Conservation (phyloP, 352 stramenopile species). For the Phytopythium litorale region DNA sequence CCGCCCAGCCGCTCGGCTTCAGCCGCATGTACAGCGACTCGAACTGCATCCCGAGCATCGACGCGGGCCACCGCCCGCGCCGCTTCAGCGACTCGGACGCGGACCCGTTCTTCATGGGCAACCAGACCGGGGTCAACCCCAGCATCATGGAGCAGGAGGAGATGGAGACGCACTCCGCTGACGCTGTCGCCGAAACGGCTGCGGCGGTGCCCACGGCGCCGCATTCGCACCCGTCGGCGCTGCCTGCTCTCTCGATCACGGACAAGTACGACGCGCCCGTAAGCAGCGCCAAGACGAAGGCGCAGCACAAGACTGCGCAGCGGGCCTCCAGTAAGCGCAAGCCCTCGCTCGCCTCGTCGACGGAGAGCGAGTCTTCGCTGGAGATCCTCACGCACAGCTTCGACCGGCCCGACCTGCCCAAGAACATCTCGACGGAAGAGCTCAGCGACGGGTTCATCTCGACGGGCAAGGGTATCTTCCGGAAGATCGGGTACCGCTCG, state of each 20-base stretch:
- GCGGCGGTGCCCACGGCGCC: slow-evolving; percentile 16
- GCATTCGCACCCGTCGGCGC: slow-evolving; percentile 14
- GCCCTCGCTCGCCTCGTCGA: slow-evolving; percentile 44
- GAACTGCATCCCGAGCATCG: slow-evolving; percentile 31
- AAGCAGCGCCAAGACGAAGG: not conserved
- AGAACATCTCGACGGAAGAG: slow-evolving; percentile 45
- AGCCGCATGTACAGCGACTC: slow-evolving; percentile 76
- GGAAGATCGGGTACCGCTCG: slow-evolving; percentile 68
- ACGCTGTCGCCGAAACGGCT: slow-evolving; percentile 23
- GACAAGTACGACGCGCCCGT: slow-evolving; percentile 29
- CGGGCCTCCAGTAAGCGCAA: slow-evolving; percentile 33
- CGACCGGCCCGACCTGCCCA: slow-evolving; percentile 42
- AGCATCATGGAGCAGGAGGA: slow-evolving; percentile 22
- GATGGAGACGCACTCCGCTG: slow-evolving; percentile 24
- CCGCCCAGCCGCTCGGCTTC: slow-evolving; percentile 55
- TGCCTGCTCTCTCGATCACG: slow-evolving; percentile 22
- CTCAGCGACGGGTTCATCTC: slow-evolving; percentile 82
- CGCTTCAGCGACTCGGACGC: slow-evolving; percentile 83
- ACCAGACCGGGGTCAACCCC: slow-evolving; percentile 24
- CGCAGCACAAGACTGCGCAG: slow-evolving; percentile 6
- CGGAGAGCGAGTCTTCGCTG: slow-evolving; percentile 40
- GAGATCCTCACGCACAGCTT: slow-evolving; percentile 40
- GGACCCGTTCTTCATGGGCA: slow-evolving; percentile 57
- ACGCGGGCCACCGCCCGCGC: slow-evolving; percentile 44
- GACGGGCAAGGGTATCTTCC: slow-evolving; percentile 84